Conservation (phyloP, 805 yeast species). For the Lipomyces sp. region DNA sequence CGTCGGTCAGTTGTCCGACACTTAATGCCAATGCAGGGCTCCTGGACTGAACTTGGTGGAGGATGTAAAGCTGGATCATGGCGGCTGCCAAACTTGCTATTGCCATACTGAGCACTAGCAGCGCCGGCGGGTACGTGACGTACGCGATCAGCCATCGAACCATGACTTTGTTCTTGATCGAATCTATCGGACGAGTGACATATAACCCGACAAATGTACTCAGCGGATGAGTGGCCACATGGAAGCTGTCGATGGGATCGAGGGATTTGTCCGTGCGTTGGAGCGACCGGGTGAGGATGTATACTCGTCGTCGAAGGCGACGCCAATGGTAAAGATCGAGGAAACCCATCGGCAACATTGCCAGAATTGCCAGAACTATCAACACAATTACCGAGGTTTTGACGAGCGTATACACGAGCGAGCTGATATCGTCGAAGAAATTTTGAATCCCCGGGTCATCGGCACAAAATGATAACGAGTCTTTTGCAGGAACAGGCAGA, state of each 20-base stretch:
- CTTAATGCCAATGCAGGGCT: conserved; percentile 28
- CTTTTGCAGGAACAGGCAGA: conserved; percentile 52
- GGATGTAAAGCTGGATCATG: conserved; percentile 57
- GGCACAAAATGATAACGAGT: conserved; percentile 48
- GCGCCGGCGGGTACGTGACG: conserved; percentile 58
- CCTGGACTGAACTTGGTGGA: conserved; percentile 44
- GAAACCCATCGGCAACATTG: conserved; percentile 52
- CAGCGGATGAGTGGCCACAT: conserved; percentile 30
- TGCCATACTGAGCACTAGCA: conserved; percentile 58
- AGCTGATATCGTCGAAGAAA: conserved; percentile 46
- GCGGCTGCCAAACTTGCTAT: conserved; percentile 61
- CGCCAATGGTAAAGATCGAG: conserved; percentile 57
- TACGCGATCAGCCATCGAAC: conserved; percentile 57
- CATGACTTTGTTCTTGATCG: conserved; percentile 24
- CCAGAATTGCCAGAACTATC: conserved; percentile 50
- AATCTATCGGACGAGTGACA: conserved; percentile 28
- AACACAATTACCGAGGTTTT: conserved; percentile 51
- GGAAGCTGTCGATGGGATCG: conserved; percentile 38
- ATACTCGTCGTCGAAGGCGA: conserved; percentile 48
- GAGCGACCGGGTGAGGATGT: conserved; percentile 22
- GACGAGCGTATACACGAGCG: conserved; percentile 47
- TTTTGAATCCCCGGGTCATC: conserved; percentile 46
- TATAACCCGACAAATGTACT: conserved; percentile 28
- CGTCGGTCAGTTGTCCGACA: conserved; percentile 20
- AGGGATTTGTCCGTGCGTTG: conserved; percentile 31